Evolutionary conservation across 371 early-diverging fungal genomes (phyloP).

Genomic region (Actinomucor elegans): DNA sequence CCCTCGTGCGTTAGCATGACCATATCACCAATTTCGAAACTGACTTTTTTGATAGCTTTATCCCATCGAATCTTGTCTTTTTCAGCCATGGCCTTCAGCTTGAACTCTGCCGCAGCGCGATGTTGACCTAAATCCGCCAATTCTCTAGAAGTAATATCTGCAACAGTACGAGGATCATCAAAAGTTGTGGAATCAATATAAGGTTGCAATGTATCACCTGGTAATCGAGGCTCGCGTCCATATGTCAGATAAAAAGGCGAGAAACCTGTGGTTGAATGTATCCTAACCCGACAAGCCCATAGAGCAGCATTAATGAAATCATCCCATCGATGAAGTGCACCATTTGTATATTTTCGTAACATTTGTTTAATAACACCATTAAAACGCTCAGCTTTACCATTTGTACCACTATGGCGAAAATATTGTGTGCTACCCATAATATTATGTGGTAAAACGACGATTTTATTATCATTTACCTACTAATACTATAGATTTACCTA

Average conservation of each 20-base stretch:
- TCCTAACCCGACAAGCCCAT: conserved; percentile 3
- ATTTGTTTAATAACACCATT: too few relatives aligned
- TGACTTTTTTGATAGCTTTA: neutral
- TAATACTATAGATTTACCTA: too few relatives aligned
- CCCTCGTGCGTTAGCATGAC: too few relatives aligned
- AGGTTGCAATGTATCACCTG: conserved; percentile 11
- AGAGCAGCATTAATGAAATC: conserved; percentile 14
- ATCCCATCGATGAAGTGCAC: conserved; percentile 15
- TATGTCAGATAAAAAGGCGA: conserved; percentile 3
- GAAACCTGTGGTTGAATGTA: conserved; percentile 5
- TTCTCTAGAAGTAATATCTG: conserved; percentile 1
- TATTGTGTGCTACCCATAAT: too few relatives aligned
- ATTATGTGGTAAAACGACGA: too few relatives aligned
- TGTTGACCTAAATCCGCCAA: conserved; percentile 3
- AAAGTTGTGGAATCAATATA: conserved; percentile 16
- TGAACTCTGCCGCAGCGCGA: too few relatives aligned
- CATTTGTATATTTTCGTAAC: too few relatives aligned
- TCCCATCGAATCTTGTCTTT: conserved; percentile 7
- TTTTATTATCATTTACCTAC: too few relatives aligned
- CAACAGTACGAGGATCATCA: conserved; percentile 2
- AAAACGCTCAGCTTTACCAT: too few relatives aligned
- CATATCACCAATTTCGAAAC: conserved; percentile 10
- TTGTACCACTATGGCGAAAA: too few relatives aligned
- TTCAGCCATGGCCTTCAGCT: too few relatives aligned
- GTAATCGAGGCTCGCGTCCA: conserved; percentile 8